These are phyloP conservation scores for Phialophora chinensis DNA, from an alignment of 2,329 filamentous ascomycete species.

Conservation along the genomic window DNA sequence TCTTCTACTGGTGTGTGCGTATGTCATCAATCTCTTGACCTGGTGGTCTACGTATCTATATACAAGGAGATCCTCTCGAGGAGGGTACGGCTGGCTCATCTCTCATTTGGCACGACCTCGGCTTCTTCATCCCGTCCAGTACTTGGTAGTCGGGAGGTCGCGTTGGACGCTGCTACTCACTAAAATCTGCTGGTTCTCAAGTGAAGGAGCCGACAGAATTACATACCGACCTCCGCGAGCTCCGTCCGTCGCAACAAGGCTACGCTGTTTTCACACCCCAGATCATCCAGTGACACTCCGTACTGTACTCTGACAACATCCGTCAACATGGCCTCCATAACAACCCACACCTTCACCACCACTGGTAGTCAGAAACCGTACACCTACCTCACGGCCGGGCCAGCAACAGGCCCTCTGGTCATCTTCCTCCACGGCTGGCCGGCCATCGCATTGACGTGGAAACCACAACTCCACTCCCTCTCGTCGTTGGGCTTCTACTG, in stretches of 20 bases:
- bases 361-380: conserved; percentile 18
- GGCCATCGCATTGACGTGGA: conserved; percentile 54
- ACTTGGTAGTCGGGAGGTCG: neutral
- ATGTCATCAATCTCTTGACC: neutral
- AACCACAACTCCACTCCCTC: conserved; percentile 49
- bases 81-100: neutral
- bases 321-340: conserved; percentile 14
- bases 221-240: too few species aligned
- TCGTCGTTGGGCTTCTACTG: conserved; percentile 50
- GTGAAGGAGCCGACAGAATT: neutral
- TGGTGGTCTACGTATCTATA: neutral
- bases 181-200: neutral
- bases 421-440: conserved; percentile 59
- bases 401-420: conserved; percentile 22
- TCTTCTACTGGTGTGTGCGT: neutral
- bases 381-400: conserved; percentile 30
- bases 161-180: neutral
- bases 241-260: too few species aligned
- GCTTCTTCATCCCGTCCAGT: neutral
- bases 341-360: conserved; percentile 14
- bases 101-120: neutral
- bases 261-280: neutral
- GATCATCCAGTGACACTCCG: neutral
- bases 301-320: neutral
- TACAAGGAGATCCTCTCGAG: neutral